Evolutionary conservation across 495 filamentous ascomycete genomes (phyloP).

Genomic region (Viridothelium virens): DNA sequence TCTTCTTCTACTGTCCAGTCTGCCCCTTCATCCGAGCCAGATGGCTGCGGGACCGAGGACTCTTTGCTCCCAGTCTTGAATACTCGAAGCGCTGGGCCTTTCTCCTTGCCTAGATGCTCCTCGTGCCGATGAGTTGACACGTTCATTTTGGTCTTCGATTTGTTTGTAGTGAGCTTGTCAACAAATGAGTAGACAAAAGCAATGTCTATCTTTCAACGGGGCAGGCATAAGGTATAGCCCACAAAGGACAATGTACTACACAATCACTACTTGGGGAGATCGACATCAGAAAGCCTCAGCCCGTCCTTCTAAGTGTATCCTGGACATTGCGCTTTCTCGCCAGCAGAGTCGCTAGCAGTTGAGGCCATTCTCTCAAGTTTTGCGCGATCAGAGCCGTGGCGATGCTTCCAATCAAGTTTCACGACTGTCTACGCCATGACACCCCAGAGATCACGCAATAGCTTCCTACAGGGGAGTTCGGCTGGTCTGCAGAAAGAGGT

Average conservation of each 20-base stretch:
- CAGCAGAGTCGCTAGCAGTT: background rate
- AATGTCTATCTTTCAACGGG: no score
- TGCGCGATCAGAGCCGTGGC: background rate
- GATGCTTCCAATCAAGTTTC: background rate
- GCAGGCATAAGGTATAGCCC: no score
- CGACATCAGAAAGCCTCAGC: no score
- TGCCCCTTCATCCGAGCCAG: background rate
- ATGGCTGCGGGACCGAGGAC: background rate
- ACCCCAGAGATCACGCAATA: background rate
- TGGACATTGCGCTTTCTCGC: no score
- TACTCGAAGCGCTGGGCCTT: background rate
- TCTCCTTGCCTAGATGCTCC: background rate
- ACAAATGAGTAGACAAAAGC: no score
- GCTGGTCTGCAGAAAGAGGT: background rate
- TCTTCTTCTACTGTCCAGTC: conserved; percentile 20
- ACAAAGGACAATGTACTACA: no score
- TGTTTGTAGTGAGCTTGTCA: no score
- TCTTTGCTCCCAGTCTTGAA: background rate
- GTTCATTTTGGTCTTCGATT: no score
- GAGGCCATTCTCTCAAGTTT: background rate
- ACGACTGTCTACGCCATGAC: background rate
- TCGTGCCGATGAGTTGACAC: no score
- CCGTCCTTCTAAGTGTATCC: no score
- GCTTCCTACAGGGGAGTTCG: background rate
- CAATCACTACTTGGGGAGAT: no score